Evolutionary conservation across 345 rosid genomes (phyloP).

Genomic region (Chamaenerion angustifolium): DNA sequence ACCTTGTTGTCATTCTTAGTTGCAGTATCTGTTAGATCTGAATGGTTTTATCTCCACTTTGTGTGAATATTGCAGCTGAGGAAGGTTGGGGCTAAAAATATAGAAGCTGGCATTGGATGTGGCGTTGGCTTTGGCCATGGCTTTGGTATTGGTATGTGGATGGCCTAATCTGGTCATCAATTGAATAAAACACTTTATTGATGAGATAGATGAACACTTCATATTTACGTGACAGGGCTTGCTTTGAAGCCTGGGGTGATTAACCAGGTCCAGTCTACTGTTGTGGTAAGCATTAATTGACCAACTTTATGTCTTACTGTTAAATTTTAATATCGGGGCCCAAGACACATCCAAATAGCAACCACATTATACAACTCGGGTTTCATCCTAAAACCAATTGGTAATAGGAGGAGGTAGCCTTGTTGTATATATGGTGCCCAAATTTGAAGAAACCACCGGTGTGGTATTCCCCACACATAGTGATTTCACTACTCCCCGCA

Average conservation of each 20-base stretch:
- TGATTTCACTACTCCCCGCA: too few relatives aligned
- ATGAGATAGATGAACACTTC: too few relatives aligned
- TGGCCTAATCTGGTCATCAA: too few relatives aligned
- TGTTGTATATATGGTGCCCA: too few relatives aligned
- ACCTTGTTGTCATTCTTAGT: background rate
- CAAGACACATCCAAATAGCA: too few relatives aligned
- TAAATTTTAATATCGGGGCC: too few relatives aligned
- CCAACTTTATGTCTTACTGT: conserved; percentile 1
- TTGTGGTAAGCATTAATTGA: conserved; percentile 26
- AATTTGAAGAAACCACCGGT: too few relatives aligned
- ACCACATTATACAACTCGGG: too few relatives aligned
- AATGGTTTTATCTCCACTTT: background rate
- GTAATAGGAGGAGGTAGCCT: too few relatives aligned
- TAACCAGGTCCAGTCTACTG: conserved; percentile 48
- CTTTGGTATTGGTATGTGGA: conserved; percentile 51
- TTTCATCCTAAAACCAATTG: too few relatives aligned
- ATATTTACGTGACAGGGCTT: conserved; percentile 37
- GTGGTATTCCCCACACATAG: too few relatives aligned
- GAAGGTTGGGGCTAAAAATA: conserved; percentile 47
- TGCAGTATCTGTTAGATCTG: background rate
- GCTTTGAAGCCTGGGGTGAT: conserved; percentile 76
- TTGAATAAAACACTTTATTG: too few relatives aligned
- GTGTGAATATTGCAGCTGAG: conserved; percentile 23
- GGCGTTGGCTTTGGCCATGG: conserved; percentile 81
- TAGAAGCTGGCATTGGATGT: conserved; percentile 58